A percentile compares a stretch with the other conserved stretches of the same genome.
Conservation (phyloP, 495 filamentous ascomycete species). For the Podospora anserina region DNA sequence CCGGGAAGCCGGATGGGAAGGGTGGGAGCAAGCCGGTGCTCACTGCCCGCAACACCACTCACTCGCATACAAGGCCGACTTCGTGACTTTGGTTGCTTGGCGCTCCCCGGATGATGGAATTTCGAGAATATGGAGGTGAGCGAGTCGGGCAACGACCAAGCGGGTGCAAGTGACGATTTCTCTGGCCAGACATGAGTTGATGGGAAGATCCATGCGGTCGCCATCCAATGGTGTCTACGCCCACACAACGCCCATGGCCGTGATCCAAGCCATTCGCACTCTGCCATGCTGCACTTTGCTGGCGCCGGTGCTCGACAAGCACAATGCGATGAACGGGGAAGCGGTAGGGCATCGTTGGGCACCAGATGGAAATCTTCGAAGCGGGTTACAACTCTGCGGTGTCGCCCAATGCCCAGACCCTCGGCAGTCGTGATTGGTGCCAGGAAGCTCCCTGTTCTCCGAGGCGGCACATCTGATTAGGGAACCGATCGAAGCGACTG, state of each 20-base stretch:
- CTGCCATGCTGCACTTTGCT: slow-evolving; percentile 6
- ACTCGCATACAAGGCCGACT: slow-evolving; percentile 29
- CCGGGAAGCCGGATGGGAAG: slow-evolving; percentile 21
- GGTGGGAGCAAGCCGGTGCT: slow-evolving; percentile 13
- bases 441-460: slow-evolving; percentile 19
- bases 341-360: slow-evolving; percentile 33
- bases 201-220: slow-evolving; percentile 12
- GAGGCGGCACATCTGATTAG: slow-evolving; percentile 24
- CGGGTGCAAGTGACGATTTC: slow-evolving; percentile 11
- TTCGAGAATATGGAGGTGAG: slow-evolving; percentile 10
- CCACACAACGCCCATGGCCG: neutral
- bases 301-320: slow-evolving; percentile 10
- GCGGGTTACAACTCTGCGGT: slow-evolving; percentile 19
- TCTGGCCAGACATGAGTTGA: neutral
- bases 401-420: slow-evolving; percentile 27
- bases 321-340: neutral
- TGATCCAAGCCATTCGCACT: slow-evolving; percentile 3
- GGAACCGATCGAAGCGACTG: slow-evolving; percentile 13
- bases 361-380: slow-evolving; percentile 18
- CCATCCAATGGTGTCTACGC: slow-evolving; percentile 8
- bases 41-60: slow-evolving; percentile 13
- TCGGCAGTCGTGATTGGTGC: slow-evolving; percentile 28
- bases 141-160: slow-evolving; percentile 28
- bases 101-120: slow-evolving; percentile 20
- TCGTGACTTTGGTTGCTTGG: slow-evolving; percentile 26